A percentile compares a stretch with the other conserved stretches of the same genome.
These are phyloP conservation scores for Rachicladosporium sp. DNA, from an alignment of 2,329 filamentous ascomycete genomes.

Conservation along the genomic window DNA sequence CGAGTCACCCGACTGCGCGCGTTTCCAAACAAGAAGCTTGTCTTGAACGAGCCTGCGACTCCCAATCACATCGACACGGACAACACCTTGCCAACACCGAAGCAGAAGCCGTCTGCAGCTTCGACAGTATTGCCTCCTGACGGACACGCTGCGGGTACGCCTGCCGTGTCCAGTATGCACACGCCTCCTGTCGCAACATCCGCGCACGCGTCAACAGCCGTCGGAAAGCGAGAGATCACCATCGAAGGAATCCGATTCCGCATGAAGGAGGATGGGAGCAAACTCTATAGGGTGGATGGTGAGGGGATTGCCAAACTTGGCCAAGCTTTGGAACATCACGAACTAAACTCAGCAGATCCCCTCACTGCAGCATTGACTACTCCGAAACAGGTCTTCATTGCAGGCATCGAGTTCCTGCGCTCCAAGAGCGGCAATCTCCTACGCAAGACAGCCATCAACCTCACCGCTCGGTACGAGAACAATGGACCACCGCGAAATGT, in stretches of 20 bases:
- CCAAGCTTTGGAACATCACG: not conserved
- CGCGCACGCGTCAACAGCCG: conserved; percentile 2
- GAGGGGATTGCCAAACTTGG: conserved; percentile 23
- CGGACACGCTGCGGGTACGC: not conserved
- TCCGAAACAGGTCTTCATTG: conserved; percentile 60
- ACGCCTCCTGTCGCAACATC: not conserved
- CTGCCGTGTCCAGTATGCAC: not conserved
- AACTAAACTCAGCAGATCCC: conserved; percentile 13
- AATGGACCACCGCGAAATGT: not conserved
- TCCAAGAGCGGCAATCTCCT: conserved; percentile 83
- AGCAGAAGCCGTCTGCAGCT: too few relatives aligned
- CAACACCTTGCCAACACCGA: too few relatives aligned
- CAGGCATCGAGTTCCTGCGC: conserved; percentile 69
- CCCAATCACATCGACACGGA: too few relatives aligned
- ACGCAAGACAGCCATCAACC: conserved; percentile 29
- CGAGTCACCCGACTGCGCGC: too few relatives aligned
- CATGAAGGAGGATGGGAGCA: conserved; percentile 67
- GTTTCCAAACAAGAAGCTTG: too few relatives aligned
- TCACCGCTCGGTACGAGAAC: conserved; percentile 11
- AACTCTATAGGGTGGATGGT: conserved; percentile 65
- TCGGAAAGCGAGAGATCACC: conserved; percentile 43
- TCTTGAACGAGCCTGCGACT: too few relatives aligned
- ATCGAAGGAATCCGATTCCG: conserved; percentile 63
- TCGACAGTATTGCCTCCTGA: too few relatives aligned
- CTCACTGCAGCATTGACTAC: conserved; percentile 36